Conservation (phyloP, 768 basidiomycete genomes). For the Saitozyma sp. region DNA sequence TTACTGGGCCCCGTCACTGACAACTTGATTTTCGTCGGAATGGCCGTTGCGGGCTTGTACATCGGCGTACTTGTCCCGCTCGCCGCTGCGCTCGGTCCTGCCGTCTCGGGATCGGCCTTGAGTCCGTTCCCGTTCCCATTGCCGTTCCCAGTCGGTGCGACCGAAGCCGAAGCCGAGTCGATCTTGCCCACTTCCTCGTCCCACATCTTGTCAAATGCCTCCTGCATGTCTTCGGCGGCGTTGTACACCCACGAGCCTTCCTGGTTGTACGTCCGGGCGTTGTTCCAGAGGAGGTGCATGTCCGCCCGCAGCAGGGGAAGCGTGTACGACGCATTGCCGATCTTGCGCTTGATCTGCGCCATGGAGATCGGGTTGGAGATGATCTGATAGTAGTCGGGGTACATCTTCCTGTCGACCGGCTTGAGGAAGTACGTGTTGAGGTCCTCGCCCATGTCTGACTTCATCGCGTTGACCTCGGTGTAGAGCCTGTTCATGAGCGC, state of each 20-base stretch:
- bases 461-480: constrained; percentile 38
- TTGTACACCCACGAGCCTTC: constrained; percentile 94
- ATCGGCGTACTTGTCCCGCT: constrained; percentile 44
- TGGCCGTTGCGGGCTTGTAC: constrained; percentile 25
- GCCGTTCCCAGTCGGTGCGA: neutral
- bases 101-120: constrained; percentile 2
- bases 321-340: constrained; percentile 67
- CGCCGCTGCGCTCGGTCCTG: constrained; percentile 6
- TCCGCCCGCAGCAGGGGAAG: constrained; percentile 72
- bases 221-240: constrained; percentile 92
- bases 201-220: constrained; percentile 73
- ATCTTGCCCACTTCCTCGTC: constrained; percentile 54
- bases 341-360: constrained; percentile 72
- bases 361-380: constrained; percentile 87
- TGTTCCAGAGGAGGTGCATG: constrained; percentile 88
- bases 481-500: constrained; percentile 40
- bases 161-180: neutral
- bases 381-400: constrained; percentile 88
- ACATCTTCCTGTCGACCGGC: constrained; percentile 56
- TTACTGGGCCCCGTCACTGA: constrained; percentile 12
- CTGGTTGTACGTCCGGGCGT: constrained; percentile 89
- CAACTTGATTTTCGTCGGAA: constrained; percentile 28
- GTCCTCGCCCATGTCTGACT: constrained; percentile 38
- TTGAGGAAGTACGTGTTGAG: constrained; percentile 48
- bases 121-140: constrained; percentile 11